A percentile compares a stretch with the other conserved stretches of the same genome.
Evolutionary conservation across 2,329 filamentous ascomycete species (phyloP).

Genomic region (Fusarium sambucinum): DNA sequence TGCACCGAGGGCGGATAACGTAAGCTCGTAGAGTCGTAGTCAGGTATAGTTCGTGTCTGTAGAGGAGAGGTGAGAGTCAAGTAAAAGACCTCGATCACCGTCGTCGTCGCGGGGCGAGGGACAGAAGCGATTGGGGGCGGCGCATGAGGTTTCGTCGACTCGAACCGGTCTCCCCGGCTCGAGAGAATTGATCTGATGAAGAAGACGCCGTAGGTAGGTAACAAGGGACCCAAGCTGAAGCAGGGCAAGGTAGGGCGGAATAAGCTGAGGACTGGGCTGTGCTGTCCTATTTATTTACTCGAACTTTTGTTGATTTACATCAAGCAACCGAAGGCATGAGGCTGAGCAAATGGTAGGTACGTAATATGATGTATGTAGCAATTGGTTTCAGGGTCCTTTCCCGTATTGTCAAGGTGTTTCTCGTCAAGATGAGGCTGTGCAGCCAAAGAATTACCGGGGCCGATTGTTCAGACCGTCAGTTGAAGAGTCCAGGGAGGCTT

Average conservation of each 20-base stretch:
- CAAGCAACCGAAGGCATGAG: constrained; percentile 40
- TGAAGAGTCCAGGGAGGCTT: constrained; percentile 7
- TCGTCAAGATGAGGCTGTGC: constrained; percentile 47
- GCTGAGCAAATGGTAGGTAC: constrained; percentile 44
- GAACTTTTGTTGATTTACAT: constrained; percentile 12
- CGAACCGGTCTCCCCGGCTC: constrained; percentile 38
- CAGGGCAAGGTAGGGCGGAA: constrained; percentile 2
- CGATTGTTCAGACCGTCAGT: constrained; percentile 16
- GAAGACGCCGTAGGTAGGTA: constrained; percentile 18
- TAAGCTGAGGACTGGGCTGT: constrained; percentile 16
- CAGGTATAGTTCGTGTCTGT: constrained; percentile 9
- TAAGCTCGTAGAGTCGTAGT: constrained; percentile 19
- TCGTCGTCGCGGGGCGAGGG: constrained; percentile 48
- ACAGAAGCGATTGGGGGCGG: constrained; percentile 43
- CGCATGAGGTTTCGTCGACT: constrained; percentile 45
- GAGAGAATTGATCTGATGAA: constrained; percentile 23
- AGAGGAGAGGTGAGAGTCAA: constrained; percentile 4
- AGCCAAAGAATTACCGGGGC: constrained; percentile 28
- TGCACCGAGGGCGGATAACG: constrained; percentile 24
- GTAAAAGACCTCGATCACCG: constrained; percentile 36
- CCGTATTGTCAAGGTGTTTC: constrained; percentile 19
- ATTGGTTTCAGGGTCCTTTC: constrained; percentile 29
- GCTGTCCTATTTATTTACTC: constrained; percentile 29
- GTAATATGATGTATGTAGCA: constrained; percentile 35
- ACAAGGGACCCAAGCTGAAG: constrained; percentile 22